phyloP scores from a whole-genome alignment of 305 asterid species.

The Rubia tinctorum region DNA sequence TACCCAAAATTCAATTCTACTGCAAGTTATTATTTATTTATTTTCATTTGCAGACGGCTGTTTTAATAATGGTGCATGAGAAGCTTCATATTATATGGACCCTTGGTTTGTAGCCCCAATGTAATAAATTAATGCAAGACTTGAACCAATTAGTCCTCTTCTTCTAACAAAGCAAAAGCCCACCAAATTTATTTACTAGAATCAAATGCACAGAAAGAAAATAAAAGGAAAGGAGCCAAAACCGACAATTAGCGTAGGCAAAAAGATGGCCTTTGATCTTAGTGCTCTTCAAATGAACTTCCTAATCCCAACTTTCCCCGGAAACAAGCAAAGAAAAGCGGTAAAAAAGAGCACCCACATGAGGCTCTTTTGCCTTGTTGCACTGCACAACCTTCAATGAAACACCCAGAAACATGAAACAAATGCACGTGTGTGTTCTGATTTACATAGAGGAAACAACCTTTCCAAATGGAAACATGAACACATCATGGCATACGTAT shows the following conservation, averaged over 20 bases:
- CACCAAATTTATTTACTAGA: background rate
- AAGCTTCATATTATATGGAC: too few relatives aligned
- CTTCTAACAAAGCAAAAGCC: background rate
- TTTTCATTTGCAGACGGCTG: too few relatives aligned
- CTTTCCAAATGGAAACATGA: background rate
- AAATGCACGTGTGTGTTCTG: background rate
- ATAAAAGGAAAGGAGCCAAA: background rate
- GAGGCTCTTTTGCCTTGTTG: background rate
- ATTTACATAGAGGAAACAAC: background rate
- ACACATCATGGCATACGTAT: background rate
- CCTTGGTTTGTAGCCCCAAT: too few relatives aligned
- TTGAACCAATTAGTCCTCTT: background rate
- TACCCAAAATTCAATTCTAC: too few relatives aligned
- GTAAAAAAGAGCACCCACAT: background rate
- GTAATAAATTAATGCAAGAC: background rate
- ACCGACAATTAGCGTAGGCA: background rate
- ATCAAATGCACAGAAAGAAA: background rate
- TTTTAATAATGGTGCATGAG: too few relatives aligned
- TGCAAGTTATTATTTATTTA: too few relatives aligned
- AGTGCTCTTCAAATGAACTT: background rate
- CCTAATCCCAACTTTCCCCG: background rate
- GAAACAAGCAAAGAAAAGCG: background rate
- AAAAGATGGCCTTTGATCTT: conserved; percentile 2
- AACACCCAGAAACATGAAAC: conserved; percentile 8
- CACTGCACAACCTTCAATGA: background rate